Percentiles rank a stretch among this genome's conserved stretches.
Evolutionary conservation across 371 early-diverging fungal genomes (phyloP).

Genomic region (Parasitella parasitica): DNA sequence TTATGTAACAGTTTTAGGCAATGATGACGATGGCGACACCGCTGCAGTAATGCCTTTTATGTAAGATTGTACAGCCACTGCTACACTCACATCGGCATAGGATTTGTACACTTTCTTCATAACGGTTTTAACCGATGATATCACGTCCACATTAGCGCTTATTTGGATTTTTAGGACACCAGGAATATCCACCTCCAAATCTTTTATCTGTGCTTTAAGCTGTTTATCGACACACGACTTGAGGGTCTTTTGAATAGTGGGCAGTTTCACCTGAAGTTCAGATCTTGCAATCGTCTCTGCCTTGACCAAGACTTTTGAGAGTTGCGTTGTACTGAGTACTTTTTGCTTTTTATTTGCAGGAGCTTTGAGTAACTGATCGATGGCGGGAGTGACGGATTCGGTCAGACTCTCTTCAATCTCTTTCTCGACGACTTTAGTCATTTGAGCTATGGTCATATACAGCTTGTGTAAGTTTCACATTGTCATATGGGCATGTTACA

Average conservation of each 20-base stretch:
- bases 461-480: constrained; percentile 13
- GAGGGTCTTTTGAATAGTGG: constrained; percentile 3
- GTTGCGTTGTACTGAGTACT: constrained; percentile 15
- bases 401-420: constrained; percentile 3
- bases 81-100: constrained; percentile 6
- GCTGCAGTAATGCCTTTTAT: background rate
- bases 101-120: constrained; percentile 14
- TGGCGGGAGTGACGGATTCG: background rate
- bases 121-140: constrained; percentile 6
- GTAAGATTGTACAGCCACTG: constrained; percentile 3
- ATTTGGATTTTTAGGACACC: constrained; percentile 10
- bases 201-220: constrained; percentile 6
- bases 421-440: constrained; percentile 8
- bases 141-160: constrained; percentile 13
- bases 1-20: background rate
- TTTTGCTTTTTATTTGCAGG: background rate
- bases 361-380: background rate
- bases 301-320: constrained; percentile 11
- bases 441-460: background rate
- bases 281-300: constrained; percentile 19
- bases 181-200: constrained; percentile 10
- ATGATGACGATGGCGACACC: background rate
- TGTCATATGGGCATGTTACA: constrained; percentile 21
- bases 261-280: constrained; percentile 20
- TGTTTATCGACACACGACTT: constrained; percentile 11